Evolutionary conservation across 306 rosid genomes (phyloP).

Genomic region (Prunus kanzakura): DNA sequence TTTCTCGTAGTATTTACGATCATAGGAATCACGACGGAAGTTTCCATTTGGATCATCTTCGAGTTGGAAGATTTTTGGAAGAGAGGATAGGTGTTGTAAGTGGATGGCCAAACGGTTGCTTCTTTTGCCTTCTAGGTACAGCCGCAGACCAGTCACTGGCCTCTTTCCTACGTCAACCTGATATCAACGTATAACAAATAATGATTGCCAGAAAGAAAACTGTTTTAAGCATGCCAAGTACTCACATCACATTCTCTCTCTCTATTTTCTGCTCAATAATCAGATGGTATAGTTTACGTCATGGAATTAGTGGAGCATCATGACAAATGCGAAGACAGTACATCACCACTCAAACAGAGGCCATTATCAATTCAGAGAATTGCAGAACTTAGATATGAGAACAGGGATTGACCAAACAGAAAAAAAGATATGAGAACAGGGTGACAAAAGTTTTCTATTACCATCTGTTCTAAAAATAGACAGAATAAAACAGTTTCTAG

Average conservation of each 20-base stretch:
- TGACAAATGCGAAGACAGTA: neutral
- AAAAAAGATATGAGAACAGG: neutral
- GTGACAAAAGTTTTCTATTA: neutral
- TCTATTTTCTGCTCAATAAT: neutral
- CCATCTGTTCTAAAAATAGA: neutral
- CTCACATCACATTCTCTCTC: neutral
- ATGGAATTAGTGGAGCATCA: constrained; percentile 2
- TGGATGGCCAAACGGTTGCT: constrained; percentile 91
- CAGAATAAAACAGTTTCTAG: neutral
- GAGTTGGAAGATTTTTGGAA: constrained; percentile 80
- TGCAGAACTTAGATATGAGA: neutral
- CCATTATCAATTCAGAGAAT: neutral
- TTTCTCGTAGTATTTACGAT: constrained; percentile 78
- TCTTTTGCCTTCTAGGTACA: constrained; percentile 92
- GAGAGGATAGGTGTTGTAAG: constrained; percentile 88
- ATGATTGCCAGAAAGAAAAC: neutral
- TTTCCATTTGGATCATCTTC: constrained; percentile 71
- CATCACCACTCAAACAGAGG: neutral
- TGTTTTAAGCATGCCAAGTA: neutral
- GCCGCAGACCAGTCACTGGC: constrained; percentile 94
- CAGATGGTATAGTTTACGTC: neutral
- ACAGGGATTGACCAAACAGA: neutral
- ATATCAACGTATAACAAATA: constrained; percentile 5
- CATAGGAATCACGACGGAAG: constrained; percentile 48
- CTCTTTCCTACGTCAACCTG: constrained; percentile 97